Conservation (phyloP, 441 rosid species). For the Jatropha multifida region DNA sequence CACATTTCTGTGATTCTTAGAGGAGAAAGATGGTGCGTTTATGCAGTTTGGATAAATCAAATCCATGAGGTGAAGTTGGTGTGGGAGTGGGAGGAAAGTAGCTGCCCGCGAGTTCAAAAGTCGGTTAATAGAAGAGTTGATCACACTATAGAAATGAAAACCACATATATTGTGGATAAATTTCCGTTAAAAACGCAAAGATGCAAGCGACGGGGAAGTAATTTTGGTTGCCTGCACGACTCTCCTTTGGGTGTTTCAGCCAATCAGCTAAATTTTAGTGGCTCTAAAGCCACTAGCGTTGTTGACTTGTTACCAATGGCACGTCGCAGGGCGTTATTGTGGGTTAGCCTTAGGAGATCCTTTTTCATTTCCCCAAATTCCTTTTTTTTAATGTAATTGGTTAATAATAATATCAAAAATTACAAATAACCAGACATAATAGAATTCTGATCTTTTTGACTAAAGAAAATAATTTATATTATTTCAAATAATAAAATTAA, state of each 20-base stretch:
- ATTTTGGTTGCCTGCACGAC: too few species aligned
- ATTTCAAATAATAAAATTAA: too few species aligned
- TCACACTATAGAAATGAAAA: slow-evolving; percentile 3
- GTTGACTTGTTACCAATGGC: neutral
- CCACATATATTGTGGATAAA: slow-evolving; percentile 12
- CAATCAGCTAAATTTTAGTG: neutral
- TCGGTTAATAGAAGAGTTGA: slow-evolving; percentile 8
- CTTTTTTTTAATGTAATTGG: too few species aligned
- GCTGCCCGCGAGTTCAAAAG: neutral
- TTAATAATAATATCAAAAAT: too few species aligned
- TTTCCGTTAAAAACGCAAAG: neutral
- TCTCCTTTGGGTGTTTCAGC: too few species aligned
- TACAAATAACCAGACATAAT: too few species aligned
- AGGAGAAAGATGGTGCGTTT: slow-evolving; percentile 17
- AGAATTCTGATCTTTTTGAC: too few species aligned
- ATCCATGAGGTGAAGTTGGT: slow-evolving; percentile 31
- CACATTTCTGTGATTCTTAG: slow-evolving; percentile 23
- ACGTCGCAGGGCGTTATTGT: neutral
- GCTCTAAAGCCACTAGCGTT: neutral
- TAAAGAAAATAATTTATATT: too few species aligned
- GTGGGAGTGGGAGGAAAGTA: neutral
- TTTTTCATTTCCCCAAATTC: neutral
- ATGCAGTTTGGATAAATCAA: slow-evolving; percentile 36
- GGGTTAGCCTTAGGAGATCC: neutral
- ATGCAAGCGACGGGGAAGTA: neutral